These are phyloP conservation scores for Penicillium sp. DNA, from an alignment of 2,329 filamentous ascomycete species.

Conservation along the genomic window DNA sequence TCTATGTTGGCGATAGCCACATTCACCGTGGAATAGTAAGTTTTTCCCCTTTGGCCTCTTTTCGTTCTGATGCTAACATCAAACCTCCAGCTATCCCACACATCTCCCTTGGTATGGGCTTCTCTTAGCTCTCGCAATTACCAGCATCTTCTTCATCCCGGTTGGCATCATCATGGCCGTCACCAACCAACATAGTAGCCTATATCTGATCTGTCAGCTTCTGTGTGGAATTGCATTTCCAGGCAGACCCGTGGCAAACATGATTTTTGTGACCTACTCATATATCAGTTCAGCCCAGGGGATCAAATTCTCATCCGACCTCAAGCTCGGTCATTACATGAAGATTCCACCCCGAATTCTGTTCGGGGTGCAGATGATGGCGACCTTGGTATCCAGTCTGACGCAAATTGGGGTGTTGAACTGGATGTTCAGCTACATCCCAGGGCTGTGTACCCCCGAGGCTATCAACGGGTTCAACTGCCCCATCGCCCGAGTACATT, in stretches of 20 bases:
- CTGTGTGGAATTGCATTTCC: conserved; percentile 81
- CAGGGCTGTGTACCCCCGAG: conserved; percentile 72
- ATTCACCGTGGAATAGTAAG: conserved; percentile 81
- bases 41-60: conserved; percentile 18
- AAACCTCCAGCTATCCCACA: conserved; percentile 66
- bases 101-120: conserved; percentile 86
- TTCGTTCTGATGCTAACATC: conserved; percentile 17
- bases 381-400: conserved; percentile 68
- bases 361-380: conserved; percentile 61
- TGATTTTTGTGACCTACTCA: conserved; percentile 90
- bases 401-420: conserved; percentile 84
- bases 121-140: conserved; percentile 74
- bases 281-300: conserved; percentile 88
- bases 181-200: conserved; percentile 84
- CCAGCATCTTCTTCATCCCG: conserved; percentile 80
- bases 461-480: conserved; percentile 89
- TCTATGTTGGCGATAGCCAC: conserved; percentile 78
- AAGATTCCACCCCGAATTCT: conserved; percentile 63
- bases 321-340: conserved; percentile 70
- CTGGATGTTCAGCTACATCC: conserved; percentile 83
- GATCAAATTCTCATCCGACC: conserved; percentile 82
- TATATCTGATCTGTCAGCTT: conserved; percentile 83
- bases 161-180: conserved; percentile 93
- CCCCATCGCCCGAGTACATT: conserved; percentile 82
- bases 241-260: conserved; percentile 83